Evolutionary conservation across 2,329 filamentous ascomycete species (phyloP).

Genomic region (Aspergillus arachidicola): DNA sequence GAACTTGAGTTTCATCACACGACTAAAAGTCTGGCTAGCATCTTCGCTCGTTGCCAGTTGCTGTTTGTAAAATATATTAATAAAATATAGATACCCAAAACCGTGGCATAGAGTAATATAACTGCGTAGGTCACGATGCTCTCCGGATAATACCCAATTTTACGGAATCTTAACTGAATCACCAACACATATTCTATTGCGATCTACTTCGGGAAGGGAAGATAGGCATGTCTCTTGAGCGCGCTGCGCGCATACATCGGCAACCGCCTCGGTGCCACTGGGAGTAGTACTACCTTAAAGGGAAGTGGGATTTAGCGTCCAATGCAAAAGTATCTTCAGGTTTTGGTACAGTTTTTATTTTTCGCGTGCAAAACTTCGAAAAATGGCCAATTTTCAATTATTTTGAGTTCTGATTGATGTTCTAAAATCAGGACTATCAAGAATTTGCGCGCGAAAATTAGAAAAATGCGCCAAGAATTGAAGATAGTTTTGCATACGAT

Average conservation of each 20-base stretch:
- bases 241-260: not conserved
- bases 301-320: not conserved
- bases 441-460: too few relatives aligned
- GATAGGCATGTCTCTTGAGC: not conserved
- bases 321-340: too few relatives aligned
- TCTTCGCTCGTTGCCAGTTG: slow-evolving; percentile 14
- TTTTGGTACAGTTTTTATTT: too few relatives aligned
- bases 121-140: not conserved
- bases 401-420: too few relatives aligned
- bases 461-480: too few relatives aligned
- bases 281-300: not conserved
- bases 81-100: slow-evolving; percentile 18
- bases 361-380: too few relatives aligned
- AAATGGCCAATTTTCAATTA: too few relatives aligned
- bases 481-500: too few relatives aligned
- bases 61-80: slow-evolving; percentile 3
- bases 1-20: not conserved
- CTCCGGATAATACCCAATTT: not conserved
- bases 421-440: too few relatives aligned
- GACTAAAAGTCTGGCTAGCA: not conserved
- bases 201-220: not conserved
- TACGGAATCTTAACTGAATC: not conserved
- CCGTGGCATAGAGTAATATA: not conserved
- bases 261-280: not conserved
- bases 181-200: not conserved